Percentiles rank a stretch among this genome's conserved stretches.
Conservation (phyloP, 2,329 filamentous ascomycete species). For the Arachnopeziza araneosa region DNA sequence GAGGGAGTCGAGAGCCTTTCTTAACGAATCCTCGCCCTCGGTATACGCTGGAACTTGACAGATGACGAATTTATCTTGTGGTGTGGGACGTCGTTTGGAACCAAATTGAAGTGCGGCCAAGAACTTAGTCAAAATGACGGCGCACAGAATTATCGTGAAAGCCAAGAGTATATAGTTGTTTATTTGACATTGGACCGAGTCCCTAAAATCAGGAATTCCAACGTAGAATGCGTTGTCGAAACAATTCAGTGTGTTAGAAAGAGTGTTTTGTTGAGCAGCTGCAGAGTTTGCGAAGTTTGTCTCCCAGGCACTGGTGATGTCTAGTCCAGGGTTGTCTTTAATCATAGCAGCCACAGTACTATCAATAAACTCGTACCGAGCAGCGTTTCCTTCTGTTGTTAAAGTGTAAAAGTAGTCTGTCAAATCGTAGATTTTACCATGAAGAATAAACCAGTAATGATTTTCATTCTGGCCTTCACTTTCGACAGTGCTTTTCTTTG, state of each 20-base stretch:
- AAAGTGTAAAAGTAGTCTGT: slow-evolving; percentile 86
- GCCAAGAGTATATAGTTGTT: slow-evolving; percentile 88
- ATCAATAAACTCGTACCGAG: slow-evolving; percentile 68
- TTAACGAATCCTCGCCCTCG: slow-evolving; percentile 90
- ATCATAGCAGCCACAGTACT: slow-evolving; percentile 60
- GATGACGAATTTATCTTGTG: slow-evolving; percentile 98
- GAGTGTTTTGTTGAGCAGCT: slow-evolving; percentile 41
- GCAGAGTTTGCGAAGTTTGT: slow-evolving; percentile 46
- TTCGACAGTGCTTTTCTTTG: slow-evolving; percentile 52
- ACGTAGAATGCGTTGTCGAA: slow-evolving; percentile 78
- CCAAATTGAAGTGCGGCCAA: slow-evolving; percentile 88
- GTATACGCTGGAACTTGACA: slow-evolving; percentile 98
- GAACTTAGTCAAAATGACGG: slow-evolving; percentile 83
- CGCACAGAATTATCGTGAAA: slow-evolving; percentile 78
- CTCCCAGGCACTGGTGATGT: slow-evolving; percentile 66
- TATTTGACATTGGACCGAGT: slow-evolving; percentile 68
- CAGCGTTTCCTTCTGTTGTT: slow-evolving; percentile 43
- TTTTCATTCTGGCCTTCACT: slow-evolving; percentile 60
- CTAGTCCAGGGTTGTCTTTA: slow-evolving; percentile 68
- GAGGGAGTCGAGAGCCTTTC: slow-evolving; percentile 89
- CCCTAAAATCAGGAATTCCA: slow-evolving; percentile 80
- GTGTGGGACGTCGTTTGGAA: slow-evolving; percentile 79
- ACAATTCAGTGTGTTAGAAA: slow-evolving; percentile 69
- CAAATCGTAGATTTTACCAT: slow-evolving; percentile 76
- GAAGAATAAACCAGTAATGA: slow-evolving; percentile 75